Conservation (phyloP, 768 basidiomycete species). For the Russula olivacea region DNA sequence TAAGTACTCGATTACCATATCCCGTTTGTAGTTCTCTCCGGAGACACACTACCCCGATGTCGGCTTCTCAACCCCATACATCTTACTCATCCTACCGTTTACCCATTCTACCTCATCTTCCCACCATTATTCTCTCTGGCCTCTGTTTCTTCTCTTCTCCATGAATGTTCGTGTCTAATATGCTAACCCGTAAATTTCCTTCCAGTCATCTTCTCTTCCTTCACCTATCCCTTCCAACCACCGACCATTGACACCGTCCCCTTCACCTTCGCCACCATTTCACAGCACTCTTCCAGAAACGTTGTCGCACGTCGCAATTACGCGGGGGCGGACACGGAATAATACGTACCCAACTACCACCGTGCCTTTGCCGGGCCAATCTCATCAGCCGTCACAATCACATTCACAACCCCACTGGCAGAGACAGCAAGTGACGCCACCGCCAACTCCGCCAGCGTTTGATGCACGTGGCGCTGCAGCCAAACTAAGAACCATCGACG, state of each 20-base stretch:
- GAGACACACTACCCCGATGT: not conserved
- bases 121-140: not conserved
- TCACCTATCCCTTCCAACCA: constrained; percentile 19
- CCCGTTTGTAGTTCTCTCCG: not conserved
- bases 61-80: not conserved
- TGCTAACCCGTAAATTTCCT: not conserved
- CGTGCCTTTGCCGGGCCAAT: not conserved
- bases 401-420: constrained; percentile 4
- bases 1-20: constrained; percentile 4
- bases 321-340: constrained; percentile 19
- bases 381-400: not conserved
- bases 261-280: constrained; percentile 24
- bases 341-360: constrained; percentile 10
- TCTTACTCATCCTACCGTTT: not conserved
- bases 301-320: constrained; percentile 4
- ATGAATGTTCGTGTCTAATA: not conserved
- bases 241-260: constrained; percentile 21
- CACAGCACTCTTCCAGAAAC: constrained; percentile 8
- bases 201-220: constrained; percentile 20
- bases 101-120: not conserved
- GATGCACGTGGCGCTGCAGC: constrained; percentile 58
- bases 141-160: not conserved
- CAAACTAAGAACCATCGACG: constrained; percentile 49
- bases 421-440: constrained; percentile 25
- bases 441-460: constrained; percentile 39